Evolutionary conservation across 2,329 filamentous ascomycete genomes (phyloP).

Genomic region (Hypoxylon sp.): DNA sequence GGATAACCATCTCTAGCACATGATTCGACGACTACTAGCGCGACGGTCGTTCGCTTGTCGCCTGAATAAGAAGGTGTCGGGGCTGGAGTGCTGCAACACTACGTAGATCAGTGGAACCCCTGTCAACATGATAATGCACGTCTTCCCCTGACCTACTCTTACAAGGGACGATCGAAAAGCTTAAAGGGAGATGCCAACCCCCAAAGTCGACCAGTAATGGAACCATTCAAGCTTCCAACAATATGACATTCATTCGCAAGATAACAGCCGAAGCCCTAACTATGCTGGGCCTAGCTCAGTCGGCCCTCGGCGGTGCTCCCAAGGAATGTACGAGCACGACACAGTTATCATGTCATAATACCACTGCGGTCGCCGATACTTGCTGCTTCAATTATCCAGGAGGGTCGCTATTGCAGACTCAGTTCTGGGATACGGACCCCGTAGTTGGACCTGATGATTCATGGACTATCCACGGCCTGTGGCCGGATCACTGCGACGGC

Average conservation of each 20-base stretch:
- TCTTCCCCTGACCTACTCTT: conserved; percentile 28
- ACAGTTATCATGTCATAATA: conserved; percentile 47
- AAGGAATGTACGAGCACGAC: conserved; percentile 27
- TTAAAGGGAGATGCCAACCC: conserved; percentile 16
- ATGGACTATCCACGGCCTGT: conserved; percentile 83
- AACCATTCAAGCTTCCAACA: conserved; percentile 9
- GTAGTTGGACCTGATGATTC: conserved; percentile 75
- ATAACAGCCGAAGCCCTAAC: conserved; percentile 25
- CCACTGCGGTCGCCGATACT: conserved; percentile 62
- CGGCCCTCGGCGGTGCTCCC: conserved; percentile 29
- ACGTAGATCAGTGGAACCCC: conserved; percentile 31
- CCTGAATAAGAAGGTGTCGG: conserved; percentile 40
- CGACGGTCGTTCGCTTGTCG: conserved; percentile 19
- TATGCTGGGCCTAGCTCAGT: conserved; percentile 25
- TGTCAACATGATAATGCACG: conserved; percentile 29
- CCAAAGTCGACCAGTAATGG: conserved; percentile 4
- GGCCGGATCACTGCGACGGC: conserved; percentile 78
- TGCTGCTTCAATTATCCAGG: conserved; percentile 84
- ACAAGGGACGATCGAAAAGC: conserved; percentile 9
- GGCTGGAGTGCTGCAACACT: conserved; percentile 16
- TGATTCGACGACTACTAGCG: conserved; percentile 34
- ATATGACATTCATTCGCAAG: conserved; percentile 31
- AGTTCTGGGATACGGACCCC: conserved; percentile 82
- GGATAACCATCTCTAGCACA: conserved; percentile 15
- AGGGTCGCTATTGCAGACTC: conserved; percentile 79